Evolutionary conservation across 73 alveolate species (phyloP).

Genomic region (Uronychia binucleata): DNA sequence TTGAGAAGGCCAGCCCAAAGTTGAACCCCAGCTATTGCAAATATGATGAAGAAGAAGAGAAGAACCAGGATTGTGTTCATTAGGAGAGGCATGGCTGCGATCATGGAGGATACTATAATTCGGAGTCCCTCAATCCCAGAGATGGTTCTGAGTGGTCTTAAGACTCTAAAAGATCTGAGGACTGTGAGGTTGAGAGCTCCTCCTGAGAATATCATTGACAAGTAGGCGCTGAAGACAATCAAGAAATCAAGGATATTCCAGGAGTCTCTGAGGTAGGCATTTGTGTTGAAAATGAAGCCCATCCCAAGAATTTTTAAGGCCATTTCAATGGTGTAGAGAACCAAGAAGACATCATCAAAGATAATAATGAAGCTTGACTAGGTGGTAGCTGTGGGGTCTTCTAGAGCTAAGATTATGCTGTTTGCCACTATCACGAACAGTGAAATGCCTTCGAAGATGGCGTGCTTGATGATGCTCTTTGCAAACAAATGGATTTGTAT

Average conservation of each 20-base stretch:
- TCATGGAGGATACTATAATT: constrained; percentile 77
- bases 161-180: constrained; percentile 86
- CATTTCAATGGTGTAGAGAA: constrained; percentile 49
- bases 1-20: constrained; percentile 77
- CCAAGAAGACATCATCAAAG: constrained; percentile 18
- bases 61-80: constrained; percentile 80
- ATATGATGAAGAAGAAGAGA: constrained; percentile 81
- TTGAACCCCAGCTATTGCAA: constrained; percentile 92
- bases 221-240: constrained; percentile 64
- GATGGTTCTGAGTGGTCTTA: constrained; percentile 93
- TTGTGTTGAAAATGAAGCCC: constrained; percentile 16
- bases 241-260: constrained; percentile 81
- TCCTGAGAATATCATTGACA: constrained; percentile 44
- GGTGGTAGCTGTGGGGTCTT: constrained; percentile 26
- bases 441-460: constrained; percentile 25
- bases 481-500: constrained; percentile 18
- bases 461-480: constrained; percentile 17
- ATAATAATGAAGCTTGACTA: constrained; percentile 6
- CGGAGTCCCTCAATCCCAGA: constrained; percentile 83
- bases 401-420: constrained; percentile 18
- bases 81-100: constrained; percentile 78
- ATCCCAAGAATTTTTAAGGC: constrained; percentile 29
- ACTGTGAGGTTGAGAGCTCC: constrained; percentile 66
- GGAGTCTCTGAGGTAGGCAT: constrained; percentile 70
- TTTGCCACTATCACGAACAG: constrained; percentile 27